phyloP scores from a whole-genome alignment of 257 asterid genomes.

The Hygrophila difformis region DNA sequence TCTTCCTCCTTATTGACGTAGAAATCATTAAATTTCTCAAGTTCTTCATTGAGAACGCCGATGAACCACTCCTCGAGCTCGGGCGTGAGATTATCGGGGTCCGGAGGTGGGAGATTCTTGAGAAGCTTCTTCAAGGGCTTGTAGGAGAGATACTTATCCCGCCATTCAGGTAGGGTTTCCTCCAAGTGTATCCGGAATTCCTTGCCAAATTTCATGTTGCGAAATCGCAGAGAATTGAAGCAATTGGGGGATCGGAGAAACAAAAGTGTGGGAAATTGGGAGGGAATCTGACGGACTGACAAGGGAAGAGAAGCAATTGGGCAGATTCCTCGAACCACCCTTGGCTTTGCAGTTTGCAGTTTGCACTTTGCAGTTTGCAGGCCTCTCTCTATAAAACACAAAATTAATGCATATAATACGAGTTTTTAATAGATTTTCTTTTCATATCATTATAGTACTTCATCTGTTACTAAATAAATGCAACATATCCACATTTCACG shows the following conservation, averaged over 20 bases:
- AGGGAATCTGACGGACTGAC: constrained; percentile 57
- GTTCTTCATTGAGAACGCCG: constrained; percentile 54
- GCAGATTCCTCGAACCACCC: too few species aligned
- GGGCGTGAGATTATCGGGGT: constrained; percentile 24
- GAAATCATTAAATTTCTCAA: constrained; percentile 85
- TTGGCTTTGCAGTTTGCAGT: too few species aligned
- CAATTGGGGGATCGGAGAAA: too few species aligned
- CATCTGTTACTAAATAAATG: too few species aligned
- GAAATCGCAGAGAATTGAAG: not conserved
- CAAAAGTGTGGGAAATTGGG: too few species aligned
- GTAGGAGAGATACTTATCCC: constrained; percentile 74
- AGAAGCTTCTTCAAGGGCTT: constrained; percentile 78
- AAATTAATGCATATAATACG: too few species aligned
- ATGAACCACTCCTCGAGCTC: constrained; percentile 67
- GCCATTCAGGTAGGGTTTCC: constrained; percentile 91
- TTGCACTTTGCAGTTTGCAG: too few species aligned
- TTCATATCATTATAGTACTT: too few species aligned
- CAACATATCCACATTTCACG: too few species aligned
- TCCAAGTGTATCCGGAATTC: constrained; percentile 50
- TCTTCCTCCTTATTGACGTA: constrained; percentile 95
- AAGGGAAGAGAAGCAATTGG: constrained; percentile 38
- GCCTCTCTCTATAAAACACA: too few species aligned
- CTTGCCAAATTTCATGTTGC: constrained; percentile 74
- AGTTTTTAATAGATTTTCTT: too few species aligned
- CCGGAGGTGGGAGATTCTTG: constrained; percentile 39